Evolutionary conservation across 164 flowering plant species (phyloP).

Genomic region (Umbellularia californica): DNA sequence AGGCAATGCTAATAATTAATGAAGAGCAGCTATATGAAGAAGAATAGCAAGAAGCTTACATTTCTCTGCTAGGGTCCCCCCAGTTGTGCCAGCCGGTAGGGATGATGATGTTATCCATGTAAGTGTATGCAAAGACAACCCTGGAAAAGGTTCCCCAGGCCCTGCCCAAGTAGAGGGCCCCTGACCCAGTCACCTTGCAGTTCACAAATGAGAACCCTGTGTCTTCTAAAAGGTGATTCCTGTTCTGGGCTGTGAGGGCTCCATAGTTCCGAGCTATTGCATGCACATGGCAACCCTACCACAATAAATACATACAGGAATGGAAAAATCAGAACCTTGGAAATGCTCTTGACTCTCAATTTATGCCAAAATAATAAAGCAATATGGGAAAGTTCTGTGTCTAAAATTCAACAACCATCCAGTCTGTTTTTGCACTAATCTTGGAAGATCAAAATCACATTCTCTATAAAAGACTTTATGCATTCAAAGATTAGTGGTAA

Average conservation of each 20-base stretch:
- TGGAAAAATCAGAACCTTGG: not conserved
- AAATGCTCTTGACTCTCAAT: not conserved
- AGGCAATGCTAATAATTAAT: too few species aligned
- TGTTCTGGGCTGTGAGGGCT: conserved; percentile 89
- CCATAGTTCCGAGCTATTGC: conserved; percentile 76
- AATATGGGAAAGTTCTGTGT: too few species aligned
- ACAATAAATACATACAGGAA: not conserved
- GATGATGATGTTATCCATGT: conserved; percentile 89
- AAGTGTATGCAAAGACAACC: conserved; percentile 88
- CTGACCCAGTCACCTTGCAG: conserved; percentile 96
- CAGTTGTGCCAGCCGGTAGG: conserved; percentile 99
- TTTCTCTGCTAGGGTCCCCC: conserved; percentile 87
- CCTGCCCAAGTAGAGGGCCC: conserved; percentile 86
- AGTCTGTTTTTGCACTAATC: too few species aligned
- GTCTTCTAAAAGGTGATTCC: conserved; percentile 72
- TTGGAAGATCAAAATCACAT: too few species aligned
- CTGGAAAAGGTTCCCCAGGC: conserved; percentile 99
- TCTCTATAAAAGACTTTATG: too few species aligned
- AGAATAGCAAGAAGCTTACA: conserved; percentile 38
- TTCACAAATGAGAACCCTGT: conserved; percentile 93
- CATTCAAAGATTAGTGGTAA: too few species aligned
- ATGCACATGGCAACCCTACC: conserved; percentile 86
- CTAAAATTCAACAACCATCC: too few species aligned
- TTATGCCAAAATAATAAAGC: too few species aligned
- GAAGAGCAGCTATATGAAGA: not conserved